Evolutionary conservation across 768 basidiomycete genomes (phyloP).

Genomic region (Leccinellum albellum): DNA sequence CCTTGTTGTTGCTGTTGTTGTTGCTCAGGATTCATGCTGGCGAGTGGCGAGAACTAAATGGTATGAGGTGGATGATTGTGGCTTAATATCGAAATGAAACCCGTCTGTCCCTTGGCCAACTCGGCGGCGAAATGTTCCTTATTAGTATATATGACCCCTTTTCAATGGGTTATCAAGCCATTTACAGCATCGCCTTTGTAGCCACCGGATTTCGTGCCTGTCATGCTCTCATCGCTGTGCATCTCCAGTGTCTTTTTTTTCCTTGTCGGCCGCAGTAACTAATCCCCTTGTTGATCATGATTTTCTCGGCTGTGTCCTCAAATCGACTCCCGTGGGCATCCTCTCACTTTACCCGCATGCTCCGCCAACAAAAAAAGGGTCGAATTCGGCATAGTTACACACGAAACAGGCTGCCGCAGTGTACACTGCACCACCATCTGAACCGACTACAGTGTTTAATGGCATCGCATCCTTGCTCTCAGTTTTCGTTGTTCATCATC

Average conservation of each 20-base stretch:
- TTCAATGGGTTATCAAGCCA: not conserved
- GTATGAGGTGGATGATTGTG: conserved; percentile 12
- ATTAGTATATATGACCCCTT: conserved; percentile 4
- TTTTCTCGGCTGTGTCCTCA: conserved; percentile 3
- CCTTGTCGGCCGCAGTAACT: not conserved
- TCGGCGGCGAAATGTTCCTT: not conserved
- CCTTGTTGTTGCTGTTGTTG: conserved; percentile 15
- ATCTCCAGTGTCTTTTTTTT: not conserved
- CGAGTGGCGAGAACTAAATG: not conserved
- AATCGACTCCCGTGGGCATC: not conserved
- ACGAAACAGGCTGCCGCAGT: not conserved
- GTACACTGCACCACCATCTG: not conserved
- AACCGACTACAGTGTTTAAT: not conserved
- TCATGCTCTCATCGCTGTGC: conserved; percentile 2
- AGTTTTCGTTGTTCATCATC: not conserved
- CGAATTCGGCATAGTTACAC: not conserved
- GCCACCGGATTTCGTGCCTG: not conserved
- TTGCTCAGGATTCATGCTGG: not conserved
- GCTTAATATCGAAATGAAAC: conserved; percentile 19
- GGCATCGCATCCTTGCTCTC: not conserved
- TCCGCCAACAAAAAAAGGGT: not conserved
- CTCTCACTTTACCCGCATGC: not conserved
- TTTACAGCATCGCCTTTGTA: not conserved
- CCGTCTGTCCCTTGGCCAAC: too few species aligned
- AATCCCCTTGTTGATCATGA: conserved; percentile 1